phyloP scores from a whole-genome alignment of 2,329 filamentous ascomycete genomes.

The Xylariaceae sp. region DNA sequence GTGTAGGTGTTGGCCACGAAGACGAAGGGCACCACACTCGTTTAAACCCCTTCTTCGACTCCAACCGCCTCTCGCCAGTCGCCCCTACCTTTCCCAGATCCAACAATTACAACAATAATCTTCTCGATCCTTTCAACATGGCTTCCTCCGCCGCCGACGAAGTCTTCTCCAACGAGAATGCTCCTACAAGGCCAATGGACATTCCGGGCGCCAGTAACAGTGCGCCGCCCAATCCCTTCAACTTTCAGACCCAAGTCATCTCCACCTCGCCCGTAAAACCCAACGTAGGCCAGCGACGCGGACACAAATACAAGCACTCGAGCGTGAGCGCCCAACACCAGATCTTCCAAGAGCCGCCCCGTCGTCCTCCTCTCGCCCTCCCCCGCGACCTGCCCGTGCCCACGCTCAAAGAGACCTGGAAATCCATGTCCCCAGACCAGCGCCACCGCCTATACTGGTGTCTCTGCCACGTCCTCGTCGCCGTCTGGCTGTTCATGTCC shows the following conservation, averaged over 20 bases:
- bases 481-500: constrained; percentile 79
- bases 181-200: constrained; percentile 35
- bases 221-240: constrained; percentile 68
- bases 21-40: constrained; percentile 9
- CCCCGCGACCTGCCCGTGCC: constrained; percentile 90
- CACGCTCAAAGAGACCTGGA: constrained; percentile 80
- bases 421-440: constrained; percentile 86
- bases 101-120: constrained; percentile 1
- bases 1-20: constrained; percentile 1
- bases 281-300: constrained; percentile 84
- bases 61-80: constrained; percentile 30
- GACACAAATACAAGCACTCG: constrained; percentile 97
- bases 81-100: constrained; percentile 27
- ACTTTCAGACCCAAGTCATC: constrained; percentile 82
- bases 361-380: constrained; percentile 78
- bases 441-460: constrained; percentile 83
- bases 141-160: constrained; percentile 18
- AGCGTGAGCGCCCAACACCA: constrained; percentile 85
- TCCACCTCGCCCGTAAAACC: constrained; percentile 74
- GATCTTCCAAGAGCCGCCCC: constrained; percentile 90
- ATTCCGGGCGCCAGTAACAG: constrained; percentile 29
- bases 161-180: constrained; percentile 27
- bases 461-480: constrained; percentile 78
- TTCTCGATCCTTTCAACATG: constrained; percentile 22
- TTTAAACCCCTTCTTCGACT: constrained; percentile 27